Base-by-base conservation (phyloP, 257 asterid genomes). In the Capsicum baccatum region DNA sequence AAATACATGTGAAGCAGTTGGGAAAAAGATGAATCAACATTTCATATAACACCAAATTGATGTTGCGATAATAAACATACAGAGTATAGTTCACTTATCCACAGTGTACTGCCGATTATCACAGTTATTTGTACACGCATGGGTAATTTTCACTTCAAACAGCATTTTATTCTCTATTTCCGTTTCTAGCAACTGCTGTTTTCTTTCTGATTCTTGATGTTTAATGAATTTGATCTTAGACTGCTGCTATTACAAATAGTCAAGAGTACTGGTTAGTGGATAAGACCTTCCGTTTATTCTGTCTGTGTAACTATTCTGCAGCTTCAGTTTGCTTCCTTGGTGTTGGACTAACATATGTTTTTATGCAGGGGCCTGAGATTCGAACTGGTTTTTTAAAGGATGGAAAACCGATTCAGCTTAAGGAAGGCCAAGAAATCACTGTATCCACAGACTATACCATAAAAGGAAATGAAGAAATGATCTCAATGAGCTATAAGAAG, bases 401-500 rank as follows among this genome's bases (percentile, higher is more conserved):
- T 78, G 97, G 85, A 26, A 94, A 94, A 69, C 93, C 97, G 5
- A 88, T 94, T 71, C 97, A 94, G 73, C 93, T 94, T 9, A 93
- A 89, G 87, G 94, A 94, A 83, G 97, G 98, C 78, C 89, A 66
- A 39, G 98, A 94, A 84, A 90, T 94, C 81, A 89, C 89, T 8
- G 83, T 94, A 60, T 83, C 95, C 26, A 94, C 98, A 26, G 98
- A 94, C 88, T 94, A 94, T 91, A 86, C 56, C 91, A 89, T 94
- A 85, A 93, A 93, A 85, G 98, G 98, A 85, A 94, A 92, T 13
- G 90, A 87, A 79, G 57, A 87, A 60, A 90, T 54, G 73, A 92
- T 94, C 87, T 86, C 94, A 3, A 94, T 94, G 98, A 94, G 98
- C 88, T 94, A 94, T 90, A 88, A 92, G 82, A 94, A 94, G 74